These are phyloP conservation scores for Pycnococcus provasolii DNA, from an alignment of 139 green algal genomes.

Conservation along the genomic window DNA sequence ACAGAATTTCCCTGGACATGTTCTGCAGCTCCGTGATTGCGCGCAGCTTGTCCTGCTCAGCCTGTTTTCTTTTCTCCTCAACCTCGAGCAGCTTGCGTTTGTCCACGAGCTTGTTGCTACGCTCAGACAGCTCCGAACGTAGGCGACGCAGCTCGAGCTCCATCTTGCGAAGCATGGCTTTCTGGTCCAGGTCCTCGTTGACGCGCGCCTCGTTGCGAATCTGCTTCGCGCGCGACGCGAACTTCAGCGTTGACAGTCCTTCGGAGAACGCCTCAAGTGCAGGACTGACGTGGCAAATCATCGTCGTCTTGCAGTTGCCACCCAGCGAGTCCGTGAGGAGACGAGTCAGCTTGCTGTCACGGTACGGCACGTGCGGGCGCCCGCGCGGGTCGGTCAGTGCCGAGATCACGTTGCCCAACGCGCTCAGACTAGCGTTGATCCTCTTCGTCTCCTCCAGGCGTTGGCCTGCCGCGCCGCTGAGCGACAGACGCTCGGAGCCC, in stretches of 20 bases:
- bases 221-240: constrained; percentile 88
- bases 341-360: constrained; percentile 89
- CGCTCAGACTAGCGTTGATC: constrained; percentile 85
- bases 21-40: constrained; percentile 82
- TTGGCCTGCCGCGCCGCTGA: constrained; percentile 63
- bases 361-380: constrained; percentile 79
- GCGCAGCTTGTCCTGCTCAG: constrained; percentile 88
- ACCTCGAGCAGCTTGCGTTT: constrained; percentile 63
- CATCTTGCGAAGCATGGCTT: constrained; percentile 86
- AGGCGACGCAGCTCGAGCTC: constrained; percentile 79
- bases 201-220: constrained; percentile 83
- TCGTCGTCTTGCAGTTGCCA: constrained; percentile 87
- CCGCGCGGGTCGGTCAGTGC: constrained; percentile 68
- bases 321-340: constrained; percentile 87
- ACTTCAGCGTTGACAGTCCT: constrained; percentile 58
- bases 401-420: constrained; percentile 92
- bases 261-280: constrained; percentile 46
- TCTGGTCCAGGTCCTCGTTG: constrained; percentile 92
- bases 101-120: constrained; percentile 74
- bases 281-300: constrained; percentile 79
- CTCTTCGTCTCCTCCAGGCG: constrained; percentile 92
- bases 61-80: constrained; percentile 77
- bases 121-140: constrained; percentile 68
- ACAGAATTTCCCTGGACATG: constrained; percentile 66
- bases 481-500: constrained; percentile 80